phyloP scores from a whole-genome alignment of 192 early-diverging fungal species.

The Backusella liffmaniae region DNA sequence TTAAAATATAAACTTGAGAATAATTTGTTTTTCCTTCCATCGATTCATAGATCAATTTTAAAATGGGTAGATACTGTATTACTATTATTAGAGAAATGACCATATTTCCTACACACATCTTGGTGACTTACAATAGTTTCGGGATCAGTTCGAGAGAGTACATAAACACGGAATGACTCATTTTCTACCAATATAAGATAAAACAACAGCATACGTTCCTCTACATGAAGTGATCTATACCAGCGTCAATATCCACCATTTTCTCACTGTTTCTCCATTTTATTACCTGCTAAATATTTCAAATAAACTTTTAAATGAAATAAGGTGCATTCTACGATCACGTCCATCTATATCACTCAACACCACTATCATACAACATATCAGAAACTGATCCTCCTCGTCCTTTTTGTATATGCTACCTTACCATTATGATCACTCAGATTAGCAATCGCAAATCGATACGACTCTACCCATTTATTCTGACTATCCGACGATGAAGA shows the following conservation, averaged over 20 bases:
- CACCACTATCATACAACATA: background rate
- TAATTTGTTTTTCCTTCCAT: constrained; percentile 59
- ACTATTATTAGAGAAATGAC: constrained; percentile 14
- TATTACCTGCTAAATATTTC: constrained; percentile 33
- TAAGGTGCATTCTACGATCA: constrained; percentile 16
- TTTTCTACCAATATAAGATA: constrained; percentile 68
- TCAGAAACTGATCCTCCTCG: too few relatives aligned
- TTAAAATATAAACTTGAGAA: constrained; percentile 64
- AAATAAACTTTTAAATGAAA: constrained; percentile 37
- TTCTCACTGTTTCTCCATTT: background rate
- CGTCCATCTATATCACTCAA: constrained; percentile 18
- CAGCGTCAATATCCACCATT: background rate
- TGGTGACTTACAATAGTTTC: constrained; percentile 64
- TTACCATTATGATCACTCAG: constrained; percentile 32
- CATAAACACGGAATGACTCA: constrained; percentile 64
- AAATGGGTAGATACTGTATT: constrained; percentile 55
- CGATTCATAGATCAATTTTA: constrained; percentile 66
- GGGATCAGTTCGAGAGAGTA: constrained; percentile 72
- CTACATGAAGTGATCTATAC: constrained; percentile 39
- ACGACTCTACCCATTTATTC: constrained; percentile 14
- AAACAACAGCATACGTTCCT: constrained; percentile 65
- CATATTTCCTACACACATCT: background rate
- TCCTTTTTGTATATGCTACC: background rate
- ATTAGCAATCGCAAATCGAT: constrained; percentile 24
- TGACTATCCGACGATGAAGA: background rate